phyloP scores from a whole-genome alignment of 345 rosid genomes.

The Theobroma cacao region DNA sequence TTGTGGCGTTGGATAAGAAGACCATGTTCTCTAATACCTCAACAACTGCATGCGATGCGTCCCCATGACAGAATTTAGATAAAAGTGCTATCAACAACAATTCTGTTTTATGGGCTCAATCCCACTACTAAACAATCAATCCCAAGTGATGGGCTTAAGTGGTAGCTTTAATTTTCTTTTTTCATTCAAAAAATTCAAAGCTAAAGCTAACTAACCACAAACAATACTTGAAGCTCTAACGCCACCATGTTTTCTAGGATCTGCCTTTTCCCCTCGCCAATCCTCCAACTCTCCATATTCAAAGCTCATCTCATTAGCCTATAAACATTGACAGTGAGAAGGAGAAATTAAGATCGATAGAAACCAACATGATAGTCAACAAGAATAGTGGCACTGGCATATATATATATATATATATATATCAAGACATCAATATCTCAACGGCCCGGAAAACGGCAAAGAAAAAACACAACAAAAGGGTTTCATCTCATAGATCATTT shows the following conservation, averaged over 20 bases:
- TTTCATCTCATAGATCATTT: no score
- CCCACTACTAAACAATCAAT: background rate
- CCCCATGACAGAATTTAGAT: background rate
- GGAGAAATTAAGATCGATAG: background rate
- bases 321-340: background rate
- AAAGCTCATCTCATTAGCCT: conserved; percentile 21
- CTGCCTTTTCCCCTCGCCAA: conserved; percentile 36
- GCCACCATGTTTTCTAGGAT: conserved; percentile 35
- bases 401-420: no score
- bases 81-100: background rate
- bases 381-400: background rate
- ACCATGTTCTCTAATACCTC: conserved; percentile 69
- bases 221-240: conserved; percentile 27
- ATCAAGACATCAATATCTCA: background rate
- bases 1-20: conserved; percentile 47
- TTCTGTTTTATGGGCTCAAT: background rate
- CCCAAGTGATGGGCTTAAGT: background rate
- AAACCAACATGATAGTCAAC: background rate
- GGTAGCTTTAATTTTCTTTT: background rate
- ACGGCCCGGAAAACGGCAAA: background rate
- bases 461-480: background rate
- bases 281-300: conserved; percentile 22
- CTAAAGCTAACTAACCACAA: conserved; percentile 23
- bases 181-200: background rate
- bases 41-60: conserved; percentile 42